A percentile compares a stretch with the other conserved stretches of the same genome.
phyloP scores from a whole-genome alignment of 768 basidiomycete genomes.

The Boletus patriciae region DNA sequence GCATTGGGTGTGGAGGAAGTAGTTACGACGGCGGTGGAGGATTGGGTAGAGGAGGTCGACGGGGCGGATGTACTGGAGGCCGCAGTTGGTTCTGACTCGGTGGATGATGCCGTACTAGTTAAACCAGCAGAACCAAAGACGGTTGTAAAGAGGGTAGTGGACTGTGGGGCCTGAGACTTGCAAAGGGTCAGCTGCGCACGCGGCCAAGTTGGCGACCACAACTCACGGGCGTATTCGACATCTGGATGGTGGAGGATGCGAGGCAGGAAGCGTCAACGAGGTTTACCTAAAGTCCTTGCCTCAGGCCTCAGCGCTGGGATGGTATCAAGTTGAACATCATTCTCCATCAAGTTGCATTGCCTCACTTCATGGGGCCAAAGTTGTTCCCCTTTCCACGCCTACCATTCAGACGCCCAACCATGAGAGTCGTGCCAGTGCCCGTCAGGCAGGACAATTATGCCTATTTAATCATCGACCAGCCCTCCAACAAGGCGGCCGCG shows the following conservation, averaged over 20 bases:
- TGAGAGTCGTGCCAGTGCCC: constrained; percentile 79
- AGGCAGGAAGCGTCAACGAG: background rate
- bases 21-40: constrained; percentile 7
- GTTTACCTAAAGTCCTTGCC: background rate
- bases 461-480: constrained; percentile 74
- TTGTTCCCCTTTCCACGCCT: constrained; percentile 17
- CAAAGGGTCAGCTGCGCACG: constrained; percentile 3
- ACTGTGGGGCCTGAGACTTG: background rate
- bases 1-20: constrained; percentile 22
- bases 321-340: constrained; percentile 9
- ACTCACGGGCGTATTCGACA: constrained; percentile 12
- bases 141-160: no score
- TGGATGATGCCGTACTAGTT: no score
- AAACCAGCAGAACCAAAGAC: no score
- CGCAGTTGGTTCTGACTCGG: no score
- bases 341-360: constrained; percentile 20
- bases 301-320: constrained; percentile 3
- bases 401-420: constrained; percentile 30
- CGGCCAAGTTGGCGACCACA: background rate
- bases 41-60: background rate
- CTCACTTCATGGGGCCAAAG: constrained; percentile 15
- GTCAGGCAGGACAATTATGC: constrained; percentile 84
- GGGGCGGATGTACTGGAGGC: no score
- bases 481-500: constrained; percentile 66
- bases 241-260: background rate